phyloP scores from a whole-genome alignment of 2,329 filamentous ascomycete genomes.

The Dryadomyces quercivorus region DNA sequence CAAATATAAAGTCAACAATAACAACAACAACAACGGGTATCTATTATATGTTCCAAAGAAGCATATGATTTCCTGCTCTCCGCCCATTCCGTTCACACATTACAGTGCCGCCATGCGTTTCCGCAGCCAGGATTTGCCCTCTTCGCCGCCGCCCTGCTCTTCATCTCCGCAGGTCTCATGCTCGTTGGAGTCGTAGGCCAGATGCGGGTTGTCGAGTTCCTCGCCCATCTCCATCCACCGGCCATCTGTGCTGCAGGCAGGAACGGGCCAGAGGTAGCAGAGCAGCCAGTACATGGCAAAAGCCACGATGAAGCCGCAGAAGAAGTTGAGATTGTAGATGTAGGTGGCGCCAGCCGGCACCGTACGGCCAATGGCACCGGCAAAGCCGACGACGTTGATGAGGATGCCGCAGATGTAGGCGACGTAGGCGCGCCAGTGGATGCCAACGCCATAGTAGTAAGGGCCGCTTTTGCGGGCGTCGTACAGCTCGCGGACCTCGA shows the following conservation, averaged over 20 bases:
- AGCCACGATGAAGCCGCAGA: conserved; percentile 67
- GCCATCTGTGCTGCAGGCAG: conserved; percentile 50
- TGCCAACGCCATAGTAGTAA: conserved; percentile 63
- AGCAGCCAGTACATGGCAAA: conserved; percentile 55
- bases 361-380: conserved; percentile 57
- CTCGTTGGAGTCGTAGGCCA: conserved; percentile 28
- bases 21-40: neutral
- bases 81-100: too few species aligned
- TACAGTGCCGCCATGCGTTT: neutral
- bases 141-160: neutral
- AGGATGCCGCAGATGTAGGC: conserved; percentile 76
- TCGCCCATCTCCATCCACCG: conserved; percentile 67
- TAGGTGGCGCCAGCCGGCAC: conserved; percentile 73
- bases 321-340: conserved; percentile 87
- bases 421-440: conserved; percentile 74
- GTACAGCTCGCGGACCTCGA: conserved; percentile 70
- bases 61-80: too few species aligned
- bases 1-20: neutral
- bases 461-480: conserved; percentile 51
- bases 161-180: neutral
- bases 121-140: neutral
- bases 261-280: conserved; percentile 58
- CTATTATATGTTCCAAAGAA: neutral
- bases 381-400: conserved; percentile 87
- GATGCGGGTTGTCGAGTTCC: conserved; percentile 40